A percentile compares a stretch with the other conserved stretches of the same genome.
Evolutionary conservation across 208 protist species (phyloP).

Genomic region (Leptomonas seymouri): DNA sequence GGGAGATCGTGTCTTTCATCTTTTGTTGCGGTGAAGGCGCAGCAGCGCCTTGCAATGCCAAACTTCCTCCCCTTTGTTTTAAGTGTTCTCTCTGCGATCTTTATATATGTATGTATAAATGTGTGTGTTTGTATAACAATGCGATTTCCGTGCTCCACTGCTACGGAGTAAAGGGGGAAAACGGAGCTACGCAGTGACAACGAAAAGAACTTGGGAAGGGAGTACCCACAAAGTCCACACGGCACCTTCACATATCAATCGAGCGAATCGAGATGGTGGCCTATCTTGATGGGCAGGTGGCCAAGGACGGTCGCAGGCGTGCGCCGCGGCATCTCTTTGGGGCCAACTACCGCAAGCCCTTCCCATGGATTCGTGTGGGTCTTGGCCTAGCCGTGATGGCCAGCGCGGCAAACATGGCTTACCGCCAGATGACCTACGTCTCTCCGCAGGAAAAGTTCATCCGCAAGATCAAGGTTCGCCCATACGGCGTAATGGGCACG

Average conservation of each 20-base stretch:
- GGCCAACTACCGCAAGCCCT: constrained; percentile 58
- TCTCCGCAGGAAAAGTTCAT: constrained; percentile 78
- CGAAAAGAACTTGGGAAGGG: background rate
- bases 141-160: background rate
- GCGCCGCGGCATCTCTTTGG: constrained; percentile 79
- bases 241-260: background rate
- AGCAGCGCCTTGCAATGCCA: no score
- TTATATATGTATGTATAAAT: background rate
- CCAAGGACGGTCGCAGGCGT: constrained; percentile 73
- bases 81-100: background rate
- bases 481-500: constrained; percentile 86
- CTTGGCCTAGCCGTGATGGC: constrained; percentile 54
- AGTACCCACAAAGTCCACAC: background rate
- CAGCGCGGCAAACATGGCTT: constrained; percentile 30
- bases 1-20: no score
- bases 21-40: no score
- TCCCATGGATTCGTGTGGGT: constrained; percentile 68
- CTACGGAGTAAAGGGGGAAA: background rate
- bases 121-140: background rate
- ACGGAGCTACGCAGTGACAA: background rate
- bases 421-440: constrained; percentile 60
- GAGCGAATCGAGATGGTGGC: constrained; percentile 27
- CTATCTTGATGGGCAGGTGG: constrained; percentile 44
- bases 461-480: constrained; percentile 69
- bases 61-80: background rate